Evolutionary conservation across 2,329 filamentous ascomycete species (phyloP).

Genomic region (Periconia digitata): DNA sequence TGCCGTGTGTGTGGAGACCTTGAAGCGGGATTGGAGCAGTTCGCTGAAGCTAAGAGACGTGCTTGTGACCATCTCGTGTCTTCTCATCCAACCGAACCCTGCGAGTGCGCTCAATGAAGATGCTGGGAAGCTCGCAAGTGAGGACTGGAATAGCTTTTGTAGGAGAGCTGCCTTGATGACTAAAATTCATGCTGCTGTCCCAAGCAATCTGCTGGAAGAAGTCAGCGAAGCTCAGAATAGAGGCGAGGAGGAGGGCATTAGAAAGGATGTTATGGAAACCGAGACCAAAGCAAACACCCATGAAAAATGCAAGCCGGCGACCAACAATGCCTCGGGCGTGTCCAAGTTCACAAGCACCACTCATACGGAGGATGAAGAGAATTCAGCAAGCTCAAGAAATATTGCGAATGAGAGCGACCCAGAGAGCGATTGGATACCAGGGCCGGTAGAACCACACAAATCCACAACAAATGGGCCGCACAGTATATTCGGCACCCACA

Average conservation of each 20-base stretch:
- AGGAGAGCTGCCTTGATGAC: conserved; percentile 63
- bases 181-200: conserved; percentile 61
- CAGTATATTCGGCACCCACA: conserved; percentile 37
- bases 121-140: conserved; percentile 58
- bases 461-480: conserved; percentile 13
- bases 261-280: conserved; percentile 11
- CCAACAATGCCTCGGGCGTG: conserved; percentile 17
- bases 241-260: conserved; percentile 51
- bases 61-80: conserved; percentile 60
- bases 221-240: conserved; percentile 57
- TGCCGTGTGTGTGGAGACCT: conserved; percentile 64
- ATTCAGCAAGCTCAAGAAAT: conserved; percentile 20
- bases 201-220: conserved; percentile 45
- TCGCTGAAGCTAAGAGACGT: conserved; percentile 62
- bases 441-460: conserved; percentile 23
- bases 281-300: conserved; percentile 15
- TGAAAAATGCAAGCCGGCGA: conserved; percentile 26
- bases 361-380: conserved; percentile 36
- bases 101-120: conserved; percentile 65
- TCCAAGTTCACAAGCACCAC: conserved; percentile 21
- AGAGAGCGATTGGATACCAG: conserved; percentile 42
- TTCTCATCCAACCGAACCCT: conserved; percentile 65
- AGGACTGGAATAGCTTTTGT: conserved; percentile 61
- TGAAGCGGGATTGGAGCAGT: conserved; percentile 65
- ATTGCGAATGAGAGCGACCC: conserved; percentile 33